Evolutionary conservation across 2,329 filamentous ascomycete genomes (phyloP), one percentile per base, ranked within the genome.

Genomic region (Trichoderma sp.): DNA sequence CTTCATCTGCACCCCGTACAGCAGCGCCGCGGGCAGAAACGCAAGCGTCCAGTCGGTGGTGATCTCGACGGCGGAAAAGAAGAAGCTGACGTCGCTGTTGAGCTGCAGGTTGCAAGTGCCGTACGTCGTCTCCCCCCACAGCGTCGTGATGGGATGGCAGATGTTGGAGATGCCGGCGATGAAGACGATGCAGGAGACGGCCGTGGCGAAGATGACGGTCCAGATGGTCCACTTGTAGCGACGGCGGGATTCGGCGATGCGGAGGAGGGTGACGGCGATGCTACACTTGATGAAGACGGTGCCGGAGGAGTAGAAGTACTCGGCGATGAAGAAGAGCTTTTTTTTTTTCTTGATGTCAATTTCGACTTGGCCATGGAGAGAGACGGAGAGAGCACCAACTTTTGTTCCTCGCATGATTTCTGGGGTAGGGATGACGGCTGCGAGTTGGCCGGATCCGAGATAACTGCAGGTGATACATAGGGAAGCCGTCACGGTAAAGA

Each of bases 281-380:
- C 61, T 64, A 35, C 35, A 34, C 25, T 64, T 64, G 27, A 64
- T 64, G 50, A 64, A 64, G 61, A 64, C 61, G 1, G 61, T 64
- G 61, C 61, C 42, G 27, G 61, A 64, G 35, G 50, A 37, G 50
- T 64, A 64, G 27, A 64, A 64, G 27, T 12, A 64, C 15, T 64
- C 61, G 25, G 61, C 61, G 34, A 64, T 64, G 50, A 64, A 64
- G 50, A 64, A 64, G 61, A 54, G 50, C 61, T 64, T 53, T 53
- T 45, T n/a, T n/a, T n/a, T n/a, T n/a, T n/a, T n/a, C n/a, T n/a
- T n/a, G n/a, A n/a, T n/a, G n/a, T n/a, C n/a, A n/a, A n/a, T n/a
- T n/a, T n/a, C n/a, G n/a, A n/a, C n/a, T n/a, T n/a, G n/a, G 35
- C 27, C 22, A 27, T 64, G 9, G 60, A 54, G n/a, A n/a, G n/a